Conservation (phyloP, 495 filamentous ascomycete genomes). For the Filosporella fistucella region DNA sequence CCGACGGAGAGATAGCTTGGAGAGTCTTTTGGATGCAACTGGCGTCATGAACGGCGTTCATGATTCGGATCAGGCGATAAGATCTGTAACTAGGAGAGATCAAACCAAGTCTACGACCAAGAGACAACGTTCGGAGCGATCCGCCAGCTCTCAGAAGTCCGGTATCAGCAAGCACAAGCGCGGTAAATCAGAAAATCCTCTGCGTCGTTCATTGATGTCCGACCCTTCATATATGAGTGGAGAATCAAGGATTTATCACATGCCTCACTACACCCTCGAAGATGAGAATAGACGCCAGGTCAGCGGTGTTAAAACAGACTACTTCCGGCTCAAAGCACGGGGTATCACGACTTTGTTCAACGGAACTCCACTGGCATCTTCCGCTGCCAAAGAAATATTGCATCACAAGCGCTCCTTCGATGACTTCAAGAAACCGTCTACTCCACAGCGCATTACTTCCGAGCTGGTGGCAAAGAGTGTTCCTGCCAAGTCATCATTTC, state of each 20-base stretch:
- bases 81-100: slow-evolving; percentile 7
- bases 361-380: slow-evolving; percentile 24
- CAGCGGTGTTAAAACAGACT: slow-evolving; percentile 35
- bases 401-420: slow-evolving; percentile 19
- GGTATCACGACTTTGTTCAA: slow-evolving; percentile 29
- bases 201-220: slow-evolving; percentile 21
- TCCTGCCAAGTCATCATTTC: slow-evolving; percentile 4
- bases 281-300: slow-evolving; percentile 18
- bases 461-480: slow-evolving; percentile 10
- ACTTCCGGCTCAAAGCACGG: slow-evolving; percentile 40
- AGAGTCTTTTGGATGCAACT: slow-evolving; percentile 16
- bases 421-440: slow-evolving; percentile 8
- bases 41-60: slow-evolving; percentile 21
- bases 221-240: slow-evolving; percentile 22
- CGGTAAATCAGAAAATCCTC: slow-evolving; percentile 20
- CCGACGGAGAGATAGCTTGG: slow-evolving; percentile 13
- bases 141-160: neutral
- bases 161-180: slow-evolving; percentile 15
- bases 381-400: slow-evolving; percentile 12
- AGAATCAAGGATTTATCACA: slow-evolving; percentile 17
- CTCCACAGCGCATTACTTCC: slow-evolving; percentile 3
- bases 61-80: slow-evolving; percentile 4
- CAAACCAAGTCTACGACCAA: neutral
- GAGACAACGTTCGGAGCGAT: slow-evolving; percentile 6
- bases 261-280: slow-evolving; percentile 10